Evolutionary conservation across 768 basidiomycete species (phyloP).

Genomic region (Mycena venus): DNA sequence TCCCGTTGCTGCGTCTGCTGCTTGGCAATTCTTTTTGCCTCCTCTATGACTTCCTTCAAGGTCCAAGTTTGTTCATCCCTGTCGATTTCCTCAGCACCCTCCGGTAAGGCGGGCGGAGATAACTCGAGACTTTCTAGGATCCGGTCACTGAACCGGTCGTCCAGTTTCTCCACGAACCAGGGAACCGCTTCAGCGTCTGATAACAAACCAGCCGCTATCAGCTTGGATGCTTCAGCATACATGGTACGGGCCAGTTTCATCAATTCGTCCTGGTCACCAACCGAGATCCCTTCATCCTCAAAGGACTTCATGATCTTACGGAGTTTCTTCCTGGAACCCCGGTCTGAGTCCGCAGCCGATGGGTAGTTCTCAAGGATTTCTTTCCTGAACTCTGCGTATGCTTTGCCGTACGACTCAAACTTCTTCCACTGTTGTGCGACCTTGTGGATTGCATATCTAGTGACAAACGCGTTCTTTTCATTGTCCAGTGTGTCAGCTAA

Average conservation of each 20-base stretch:
- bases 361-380: conserved; percentile 15
- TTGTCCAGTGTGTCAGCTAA: too few species aligned
- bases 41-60: not conserved
- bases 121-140: not conserved
- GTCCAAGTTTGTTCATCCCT: not conserved
- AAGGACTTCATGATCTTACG: not conserved
- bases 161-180: not conserved
- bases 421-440: too few species aligned
- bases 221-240: not conserved
- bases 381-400: not conserved
- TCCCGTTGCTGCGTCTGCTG: not conserved
- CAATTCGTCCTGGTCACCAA: not conserved
- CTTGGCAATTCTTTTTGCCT: not conserved
- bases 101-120: not conserved
- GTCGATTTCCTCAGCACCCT: not conserved
- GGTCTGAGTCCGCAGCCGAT: not conserved
- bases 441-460: too few species aligned
- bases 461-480: too few species aligned
- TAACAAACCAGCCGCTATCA: not conserved
- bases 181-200: not conserved
- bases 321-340: not conserved
- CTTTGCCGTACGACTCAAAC: not conserved
- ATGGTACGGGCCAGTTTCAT: not conserved
- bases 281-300: not conserved
- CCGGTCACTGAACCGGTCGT: not conserved